phyloP scores from a whole-genome alignment of 2,329 filamentous ascomycete genomes.

The Meredithiella fracta region DNA sequence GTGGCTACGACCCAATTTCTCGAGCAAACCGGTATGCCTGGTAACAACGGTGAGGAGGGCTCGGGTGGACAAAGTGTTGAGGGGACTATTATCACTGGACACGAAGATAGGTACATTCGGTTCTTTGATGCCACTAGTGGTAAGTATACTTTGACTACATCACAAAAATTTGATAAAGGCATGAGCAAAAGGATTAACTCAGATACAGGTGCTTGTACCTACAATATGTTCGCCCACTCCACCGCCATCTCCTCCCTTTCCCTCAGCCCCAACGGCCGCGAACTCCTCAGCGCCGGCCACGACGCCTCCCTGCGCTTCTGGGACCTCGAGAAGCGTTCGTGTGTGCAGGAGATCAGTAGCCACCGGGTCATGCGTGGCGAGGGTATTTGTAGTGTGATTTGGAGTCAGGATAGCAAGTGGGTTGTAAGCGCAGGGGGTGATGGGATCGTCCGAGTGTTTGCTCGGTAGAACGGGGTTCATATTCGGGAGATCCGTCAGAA shows the following conservation, averaged over 20 bases:
- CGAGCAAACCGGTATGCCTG: conserved; percentile 44
- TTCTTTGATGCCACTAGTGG: conserved; percentile 99
- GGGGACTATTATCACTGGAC: conserved; percentile 86
- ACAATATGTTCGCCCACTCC: conserved; percentile 94
- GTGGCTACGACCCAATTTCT: conserved; percentile 73
- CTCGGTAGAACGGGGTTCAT: conserved; percentile 25
- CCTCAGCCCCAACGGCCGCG: conserved; percentile 79
- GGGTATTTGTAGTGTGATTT: conserved; percentile 83
- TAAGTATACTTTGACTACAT: conserved; percentile 34
- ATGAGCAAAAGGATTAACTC: background rate
- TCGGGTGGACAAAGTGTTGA: conserved; percentile 71
- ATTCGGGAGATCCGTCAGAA: background rate
- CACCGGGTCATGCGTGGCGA: conserved; percentile 92
- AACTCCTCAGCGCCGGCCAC: conserved; percentile 90
- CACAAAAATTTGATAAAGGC: background rate
- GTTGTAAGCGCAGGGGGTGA: conserved; percentile 91
- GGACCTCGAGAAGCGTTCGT: conserved; percentile 88
- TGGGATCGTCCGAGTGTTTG: conserved; percentile 86
- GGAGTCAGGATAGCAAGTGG: conserved; percentile 89
- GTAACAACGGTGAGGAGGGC: conserved; percentile 54
- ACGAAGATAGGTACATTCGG: conserved; percentile 88
- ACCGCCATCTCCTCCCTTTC: conserved; percentile 83
- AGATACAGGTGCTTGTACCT: conserved; percentile 80
- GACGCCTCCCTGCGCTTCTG: conserved; percentile 93
- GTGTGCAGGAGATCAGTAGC: conserved; percentile 85